Base-by-base conservation (phyloP, 164 flowering plant species). In the Macadamia integrifolia region DNA sequence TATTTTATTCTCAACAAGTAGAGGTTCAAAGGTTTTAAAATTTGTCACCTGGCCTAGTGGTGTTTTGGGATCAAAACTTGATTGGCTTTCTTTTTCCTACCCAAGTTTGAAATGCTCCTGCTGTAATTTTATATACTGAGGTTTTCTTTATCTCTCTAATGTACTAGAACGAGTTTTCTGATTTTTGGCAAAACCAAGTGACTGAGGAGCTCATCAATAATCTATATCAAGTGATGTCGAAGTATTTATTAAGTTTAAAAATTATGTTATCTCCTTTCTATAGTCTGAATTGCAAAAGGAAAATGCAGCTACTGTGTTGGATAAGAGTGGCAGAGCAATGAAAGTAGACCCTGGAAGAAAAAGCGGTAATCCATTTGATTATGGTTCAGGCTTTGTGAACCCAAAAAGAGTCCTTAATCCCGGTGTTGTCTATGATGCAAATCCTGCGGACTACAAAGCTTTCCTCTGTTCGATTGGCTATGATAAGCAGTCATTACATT, bases 401-500 rank as follows among this genome's bases (percentile, higher is more conserved):
- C 92, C 93, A 9, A 77, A 66, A 35, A 72, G 72, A 70, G 89
- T 80, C 62, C 86, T 88, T 50, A 78, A 87, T 72, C 93, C 96
- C 44, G 96, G 96, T 32, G 88, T 90, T 12, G 29, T 90, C 69
- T 90, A 90, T 48, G 96, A 90, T 65, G 68, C 78, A n/a, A 61
- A 72, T 49, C 76, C 85, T 0, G 6, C 40, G 29, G 93, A 88
- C 68, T 85, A 83, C 76, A 81, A 73, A 70, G 72, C 69, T 6
- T 90, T 90, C 75, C 91, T 90, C 15, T 90, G 96, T 65, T 85
- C 93, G n/a, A 72, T 86, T 43, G 90, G 88, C 32, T 87, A 85
- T 57, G 83, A 78, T 46, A 72, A 78, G 66, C 72, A 70, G 65
- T 73, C 79, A 11, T 70, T 90, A 43, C 80, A 70, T 35, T 62